A percentile compares a stretch with the other conserved stretches of the same genome.
phyloP scores from a whole-genome alignment of 129 eudicot genomes.

The Mikania micrantha region DNA sequence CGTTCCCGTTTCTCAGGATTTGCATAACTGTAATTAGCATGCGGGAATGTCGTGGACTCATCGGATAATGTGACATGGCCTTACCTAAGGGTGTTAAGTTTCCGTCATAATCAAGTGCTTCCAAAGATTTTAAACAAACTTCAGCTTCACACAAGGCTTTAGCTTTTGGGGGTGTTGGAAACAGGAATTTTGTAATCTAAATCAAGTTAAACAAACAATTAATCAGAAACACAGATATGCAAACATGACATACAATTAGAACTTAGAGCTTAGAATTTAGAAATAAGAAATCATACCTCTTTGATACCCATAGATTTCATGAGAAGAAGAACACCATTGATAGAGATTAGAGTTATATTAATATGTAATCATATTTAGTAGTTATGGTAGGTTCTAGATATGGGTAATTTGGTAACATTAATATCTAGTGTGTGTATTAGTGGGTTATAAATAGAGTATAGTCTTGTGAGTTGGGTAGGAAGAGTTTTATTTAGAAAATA shows the following conservation, averaged over 20 bases:
- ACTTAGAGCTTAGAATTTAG: background rate
- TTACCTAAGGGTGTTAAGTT: constrained; percentile 68
- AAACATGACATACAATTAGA: background rate
- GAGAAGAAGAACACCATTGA: constrained; percentile 89
- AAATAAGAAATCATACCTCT: constrained; percentile 36
- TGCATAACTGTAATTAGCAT: constrained; percentile 88
- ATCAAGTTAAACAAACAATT: background rate
- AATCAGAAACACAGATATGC: background rate
- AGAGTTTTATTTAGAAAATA: no score
- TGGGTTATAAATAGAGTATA: no score
- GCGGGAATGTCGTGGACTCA: constrained; percentile 97
- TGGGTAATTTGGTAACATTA: no score
- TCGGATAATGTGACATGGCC: constrained; percentile 87
- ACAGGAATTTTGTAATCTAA: constrained; percentile 87
- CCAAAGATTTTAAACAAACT: constrained; percentile 67
- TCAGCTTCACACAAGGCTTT: constrained; percentile 66
- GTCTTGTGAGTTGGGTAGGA: no score
- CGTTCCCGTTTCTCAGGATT: constrained; percentile 42
- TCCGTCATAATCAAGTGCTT: constrained; percentile 68
- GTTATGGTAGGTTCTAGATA: no score
- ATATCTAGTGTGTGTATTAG: no score
- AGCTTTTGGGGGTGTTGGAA: constrained; percentile 77
- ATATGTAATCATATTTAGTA: no score
- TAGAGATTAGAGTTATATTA: no score
- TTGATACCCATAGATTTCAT: constrained; percentile 93